Conservation (phyloP, 345 rosid genomes). For the Clausena lansium region DNA sequence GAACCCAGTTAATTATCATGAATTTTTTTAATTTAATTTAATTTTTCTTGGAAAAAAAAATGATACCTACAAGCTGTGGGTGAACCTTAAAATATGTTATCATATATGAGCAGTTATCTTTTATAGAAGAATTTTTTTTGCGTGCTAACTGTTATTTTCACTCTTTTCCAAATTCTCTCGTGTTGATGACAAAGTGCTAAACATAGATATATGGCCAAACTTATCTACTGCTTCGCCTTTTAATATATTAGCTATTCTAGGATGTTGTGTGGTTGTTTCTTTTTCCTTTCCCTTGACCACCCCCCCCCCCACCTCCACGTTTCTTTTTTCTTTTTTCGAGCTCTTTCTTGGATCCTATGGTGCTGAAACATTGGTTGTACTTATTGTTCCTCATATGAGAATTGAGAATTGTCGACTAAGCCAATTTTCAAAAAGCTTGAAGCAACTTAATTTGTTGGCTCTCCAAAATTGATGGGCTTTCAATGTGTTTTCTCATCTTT, state of each 20-base stretch:
- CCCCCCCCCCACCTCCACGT: too few relatives aligned
- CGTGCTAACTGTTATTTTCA: neutral
- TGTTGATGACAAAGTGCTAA: neutral
- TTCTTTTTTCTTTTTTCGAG: neutral
- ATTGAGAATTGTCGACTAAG: neutral
- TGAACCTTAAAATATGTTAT: neutral
- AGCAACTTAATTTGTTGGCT: neutral
- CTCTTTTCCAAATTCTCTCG: neutral
- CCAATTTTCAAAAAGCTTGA: neutral
- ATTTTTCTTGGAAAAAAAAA: neutral
- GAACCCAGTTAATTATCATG: neutral
- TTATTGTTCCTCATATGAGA: neutral
- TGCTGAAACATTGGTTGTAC: neutral
- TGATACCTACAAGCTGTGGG: neutral
- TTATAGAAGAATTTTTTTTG: conserved; percentile 1
- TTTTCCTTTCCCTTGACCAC: neutral
- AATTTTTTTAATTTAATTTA: neutral
- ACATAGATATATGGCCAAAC: neutral
- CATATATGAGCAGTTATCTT: neutral
- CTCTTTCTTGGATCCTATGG: neutral
- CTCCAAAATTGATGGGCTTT: neutral
- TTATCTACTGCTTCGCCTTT: neutral
- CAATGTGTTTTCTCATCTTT: neutral
- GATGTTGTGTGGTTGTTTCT: neutral
- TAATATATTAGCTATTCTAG: neutral